These are phyloP conservation scores for Fagopyrum esculentum DNA, from an alignment of 148 eudicot species.

Conservation along the genomic window DNA sequence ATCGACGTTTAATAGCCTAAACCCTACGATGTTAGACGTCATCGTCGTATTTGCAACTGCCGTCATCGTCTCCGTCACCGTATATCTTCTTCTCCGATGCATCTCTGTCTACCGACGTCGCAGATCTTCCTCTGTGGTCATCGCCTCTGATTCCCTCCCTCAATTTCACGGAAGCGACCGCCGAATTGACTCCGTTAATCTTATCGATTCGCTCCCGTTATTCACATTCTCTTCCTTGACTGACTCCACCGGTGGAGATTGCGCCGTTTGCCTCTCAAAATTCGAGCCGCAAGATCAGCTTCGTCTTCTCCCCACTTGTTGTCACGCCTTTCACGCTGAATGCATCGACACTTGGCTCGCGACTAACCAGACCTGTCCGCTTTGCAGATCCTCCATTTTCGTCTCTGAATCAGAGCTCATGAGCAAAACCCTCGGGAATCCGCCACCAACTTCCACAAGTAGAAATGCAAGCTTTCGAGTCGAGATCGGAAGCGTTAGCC, in stretches of 20 bases:
- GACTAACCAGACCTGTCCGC: constrained; percentile 61
- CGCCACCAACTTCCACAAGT: constrained; percentile 9
- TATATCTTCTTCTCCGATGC: constrained; percentile 58
- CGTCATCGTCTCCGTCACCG: constrained; percentile 42
- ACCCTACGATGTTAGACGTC: constrained; percentile 24
- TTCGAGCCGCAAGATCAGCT: constrained; percentile 66
- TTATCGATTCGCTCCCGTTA: constrained; percentile 47
- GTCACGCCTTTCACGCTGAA: constrained; percentile 74
- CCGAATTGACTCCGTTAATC: constrained; percentile 11
- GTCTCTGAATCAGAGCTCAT: constrained; percentile 36
- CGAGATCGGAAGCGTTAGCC: constrained; percentile 66
- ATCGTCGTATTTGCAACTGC: constrained; percentile 40
- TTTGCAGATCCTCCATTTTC: constrained; percentile 62
- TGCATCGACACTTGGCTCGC: constrained; percentile 84
- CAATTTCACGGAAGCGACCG: neutral
- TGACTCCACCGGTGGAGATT: constrained; percentile 45
- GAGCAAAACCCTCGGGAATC: constrained; percentile 21
- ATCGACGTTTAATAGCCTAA: constrained; percentile 2
- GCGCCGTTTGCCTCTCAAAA: constrained; percentile 76
- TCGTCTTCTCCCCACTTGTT: constrained; percentile 67
- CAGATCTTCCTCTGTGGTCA: constrained; percentile 8
- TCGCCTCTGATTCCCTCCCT: constrained; percentile 5
- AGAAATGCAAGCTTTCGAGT: constrained; percentile 46
- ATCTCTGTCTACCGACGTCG: constrained; percentile 22
- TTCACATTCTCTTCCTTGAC: constrained; percentile 51